A percentile compares a stretch with the other conserved stretches of the same genome.
Conservation (phyloP, 495 filamentous ascomycete genomes). For the Hyaloscypha hepaticicola region DNA sequence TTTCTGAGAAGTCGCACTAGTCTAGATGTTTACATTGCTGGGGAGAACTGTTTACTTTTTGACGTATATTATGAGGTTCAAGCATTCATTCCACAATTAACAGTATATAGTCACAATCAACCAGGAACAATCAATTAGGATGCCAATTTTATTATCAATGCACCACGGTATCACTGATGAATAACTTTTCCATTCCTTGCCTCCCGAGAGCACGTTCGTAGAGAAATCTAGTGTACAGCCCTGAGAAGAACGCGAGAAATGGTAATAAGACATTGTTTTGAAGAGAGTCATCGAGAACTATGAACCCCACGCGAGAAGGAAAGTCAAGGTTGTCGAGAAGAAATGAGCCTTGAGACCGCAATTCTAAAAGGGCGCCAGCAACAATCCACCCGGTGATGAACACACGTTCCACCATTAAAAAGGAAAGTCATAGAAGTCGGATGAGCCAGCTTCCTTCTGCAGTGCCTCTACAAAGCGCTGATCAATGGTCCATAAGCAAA, state of each 20-base stretch:
- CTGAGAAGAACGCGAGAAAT: conserved; percentile 35
- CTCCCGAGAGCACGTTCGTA: conserved; percentile 31
- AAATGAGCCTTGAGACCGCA: conserved; percentile 22
- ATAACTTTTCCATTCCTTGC: conserved; percentile 41
- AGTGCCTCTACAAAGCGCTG: conserved; percentile 25
- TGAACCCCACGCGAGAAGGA: conserved; percentile 32
- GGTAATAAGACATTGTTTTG: conserved; percentile 41
- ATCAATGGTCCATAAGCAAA: conserved; percentile 30
- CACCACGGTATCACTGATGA: conserved; percentile 27
- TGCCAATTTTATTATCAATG: conserved; percentile 14
- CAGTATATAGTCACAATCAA: not conserved
- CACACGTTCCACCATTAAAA: conserved; percentile 26
- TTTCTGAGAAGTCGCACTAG: not conserved
- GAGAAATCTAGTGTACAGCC: conserved; percentile 37
- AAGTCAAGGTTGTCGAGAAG: conserved; percentile 32
- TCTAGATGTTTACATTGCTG: not conserved
- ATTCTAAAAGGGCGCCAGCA: conserved; percentile 27
- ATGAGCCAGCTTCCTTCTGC: conserved; percentile 14
- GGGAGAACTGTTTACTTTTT: not conserved
- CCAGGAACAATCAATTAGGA: not conserved
- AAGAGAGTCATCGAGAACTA: conserved; percentile 36
- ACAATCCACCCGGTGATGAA: conserved; percentile 22
- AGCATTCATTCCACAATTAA: not conserved
- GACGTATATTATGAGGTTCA: too few species aligned
- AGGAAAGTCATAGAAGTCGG: conserved; percentile 31